These are phyloP conservation scores for Monosporascus sp. DNA, from an alignment of 2,329 filamentous ascomycete genomes.

Conservation along the genomic window DNA sequence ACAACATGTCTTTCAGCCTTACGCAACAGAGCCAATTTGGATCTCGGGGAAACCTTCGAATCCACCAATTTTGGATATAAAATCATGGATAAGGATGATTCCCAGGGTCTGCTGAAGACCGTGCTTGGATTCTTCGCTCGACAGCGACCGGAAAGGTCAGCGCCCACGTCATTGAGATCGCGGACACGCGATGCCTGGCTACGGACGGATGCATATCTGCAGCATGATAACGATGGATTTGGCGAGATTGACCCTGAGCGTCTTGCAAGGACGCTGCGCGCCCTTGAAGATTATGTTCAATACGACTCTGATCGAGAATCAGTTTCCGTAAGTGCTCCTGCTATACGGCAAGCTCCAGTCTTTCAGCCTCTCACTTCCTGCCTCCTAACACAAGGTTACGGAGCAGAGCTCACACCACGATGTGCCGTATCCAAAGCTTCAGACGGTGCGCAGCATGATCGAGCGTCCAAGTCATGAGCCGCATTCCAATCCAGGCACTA, in stretches of 20 bases:
- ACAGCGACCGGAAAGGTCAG: constrained; percentile 15
- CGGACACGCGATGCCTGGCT: constrained; percentile 20
- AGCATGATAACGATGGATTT: constrained; percentile 13
- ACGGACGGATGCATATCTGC: constrained; percentile 20
- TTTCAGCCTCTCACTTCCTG: constrained; percentile 1
- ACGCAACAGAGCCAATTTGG: neutral
- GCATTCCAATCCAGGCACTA: constrained; percentile 8
- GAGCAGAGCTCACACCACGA: neutral
- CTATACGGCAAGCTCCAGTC: constrained; percentile 1
- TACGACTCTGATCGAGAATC: constrained; percentile 16
- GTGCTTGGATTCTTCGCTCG: constrained; percentile 19
- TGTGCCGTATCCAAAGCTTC: neutral
- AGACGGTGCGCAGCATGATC: neutral
- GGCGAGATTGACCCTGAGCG: constrained; percentile 15
- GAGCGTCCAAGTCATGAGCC: constrained; percentile 2
- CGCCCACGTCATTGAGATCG: constrained; percentile 7
- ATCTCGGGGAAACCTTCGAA: neutral
- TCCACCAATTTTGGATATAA: neutral
- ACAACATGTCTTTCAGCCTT: neutral
- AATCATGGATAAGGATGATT: neutral
- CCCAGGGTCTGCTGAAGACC: constrained; percentile 1
- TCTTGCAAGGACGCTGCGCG: constrained; percentile 12
- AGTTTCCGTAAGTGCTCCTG: constrained; percentile 17
- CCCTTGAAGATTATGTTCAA: constrained; percentile 11
- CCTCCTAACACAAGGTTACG: constrained; percentile 1